Evolutionary conservation across 2,329 filamentous ascomycete species (phyloP), one percentile per base, ranked within the genome.

Genomic region (Neophaeococcomyces mojaviensis): DNA sequence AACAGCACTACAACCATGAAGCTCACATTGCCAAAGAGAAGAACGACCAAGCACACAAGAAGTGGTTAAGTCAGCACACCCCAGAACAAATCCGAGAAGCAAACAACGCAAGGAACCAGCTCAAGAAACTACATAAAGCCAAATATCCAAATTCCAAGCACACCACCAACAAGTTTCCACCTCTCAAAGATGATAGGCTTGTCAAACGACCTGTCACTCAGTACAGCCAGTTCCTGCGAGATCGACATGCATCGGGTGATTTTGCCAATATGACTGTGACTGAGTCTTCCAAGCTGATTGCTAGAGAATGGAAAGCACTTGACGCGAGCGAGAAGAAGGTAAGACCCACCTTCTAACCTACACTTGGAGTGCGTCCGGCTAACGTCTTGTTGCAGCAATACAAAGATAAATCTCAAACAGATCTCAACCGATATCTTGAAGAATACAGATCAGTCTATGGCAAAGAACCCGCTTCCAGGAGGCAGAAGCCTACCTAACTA

Each of bases 51-150:
- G 66, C 64, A 12, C 74, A 72, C 57, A 64, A 73, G 24, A 58
- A 68, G 48, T 85, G 77, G 77, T 60, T 84, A 16, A 60, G 71
- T 26, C 64, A 61, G 2, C 63, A 80, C 57, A 76, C 76, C 1
- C 72, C 77, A 8, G 65, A 75, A 4, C 60, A 81, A 57, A 82
- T 85, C 54, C 66, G 65, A 37, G 48, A 67, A 2, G 81, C 81
- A 47, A 85, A 85, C 59, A 57, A 53, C 9, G 81, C 81, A 9
- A 76, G 81, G 31, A 48, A 32, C 22, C 50, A 64, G 36, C 40
- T 56, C 28, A 34, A 32, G 7, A 53, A 44, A 38, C 31, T 33
- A 2, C 5, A 28, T n/a, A 53, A 46, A 9, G 32, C 52, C 2
- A 56, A 56, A 36, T 51, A 46, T 34, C 49, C 33, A 49, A 52